A percentile compares a stretch with the other conserved stretches of the same genome.
Evolutionary conservation across 768 basidiomycete genomes (phyloP).

Genomic region (Tremella mesenterica): DNA sequence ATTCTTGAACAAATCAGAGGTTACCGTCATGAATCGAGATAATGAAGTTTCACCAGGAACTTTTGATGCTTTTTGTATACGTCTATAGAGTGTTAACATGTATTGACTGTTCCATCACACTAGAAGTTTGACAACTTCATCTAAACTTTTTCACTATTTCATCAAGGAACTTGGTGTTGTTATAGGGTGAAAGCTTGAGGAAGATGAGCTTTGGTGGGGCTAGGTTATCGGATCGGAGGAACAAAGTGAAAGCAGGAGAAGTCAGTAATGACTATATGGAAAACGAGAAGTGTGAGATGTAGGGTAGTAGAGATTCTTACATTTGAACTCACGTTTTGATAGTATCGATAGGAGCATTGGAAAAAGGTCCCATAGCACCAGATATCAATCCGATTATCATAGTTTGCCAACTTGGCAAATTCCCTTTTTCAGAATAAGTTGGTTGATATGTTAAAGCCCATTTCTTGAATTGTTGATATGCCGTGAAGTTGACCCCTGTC

Average conservation of each 20-base stretch:
- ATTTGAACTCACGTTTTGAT: constrained; percentile 70
- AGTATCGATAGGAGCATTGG: constrained; percentile 68
- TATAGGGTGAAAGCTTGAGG: no score
- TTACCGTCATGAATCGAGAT: constrained; percentile 68
- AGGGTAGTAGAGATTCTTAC: no score
- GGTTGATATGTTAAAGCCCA: constrained; percentile 70
- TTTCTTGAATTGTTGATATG: constrained; percentile 93
- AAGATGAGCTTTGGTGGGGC: no score
- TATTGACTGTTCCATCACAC: no score
- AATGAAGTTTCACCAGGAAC: constrained; percentile 66
- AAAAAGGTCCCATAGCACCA: constrained; percentile 96
- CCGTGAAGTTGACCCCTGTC: constrained; percentile 89
- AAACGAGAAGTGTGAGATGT: neutral
- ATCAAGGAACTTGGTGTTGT: no score
- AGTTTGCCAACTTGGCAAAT: constrained; percentile 89
- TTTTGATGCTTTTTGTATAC: constrained; percentile 75
- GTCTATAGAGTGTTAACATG: no score
- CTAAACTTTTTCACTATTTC: no score
- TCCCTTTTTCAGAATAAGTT: constrained; percentile 49
- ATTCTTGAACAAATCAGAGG: constrained; percentile 82
- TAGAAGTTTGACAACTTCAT: no score
- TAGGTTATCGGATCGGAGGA: no score
- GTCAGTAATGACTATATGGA: neutral
- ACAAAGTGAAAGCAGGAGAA: no score
- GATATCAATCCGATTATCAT: constrained; percentile 91